Percentiles rank a stretch among this genome's conserved stretches.
These are phyloP conservation scores for Gilbertella persicaria DNA, from an alignment of 371 early-diverging fungal genomes.

Conservation along the genomic window DNA sequence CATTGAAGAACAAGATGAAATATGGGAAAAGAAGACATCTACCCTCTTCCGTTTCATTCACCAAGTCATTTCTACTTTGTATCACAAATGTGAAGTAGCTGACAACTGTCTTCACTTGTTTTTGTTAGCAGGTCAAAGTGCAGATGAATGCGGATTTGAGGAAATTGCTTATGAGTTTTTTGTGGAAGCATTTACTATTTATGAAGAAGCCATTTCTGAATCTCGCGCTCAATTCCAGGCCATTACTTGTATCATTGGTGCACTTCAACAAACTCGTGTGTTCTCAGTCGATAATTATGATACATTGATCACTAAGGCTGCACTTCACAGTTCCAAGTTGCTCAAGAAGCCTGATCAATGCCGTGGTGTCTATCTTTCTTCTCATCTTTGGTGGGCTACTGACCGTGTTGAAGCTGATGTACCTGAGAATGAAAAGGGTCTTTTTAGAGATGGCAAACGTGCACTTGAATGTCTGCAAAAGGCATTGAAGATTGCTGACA, in stretches of 20 bases:
- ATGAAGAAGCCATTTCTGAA: constrained; percentile 89
- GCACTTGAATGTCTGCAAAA: constrained; percentile 87
- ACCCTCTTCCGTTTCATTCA: constrained; percentile 74
- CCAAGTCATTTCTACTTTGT: constrained; percentile 68
- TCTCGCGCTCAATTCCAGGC: constrained; percentile 85
- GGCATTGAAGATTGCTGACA: constrained; percentile 88
- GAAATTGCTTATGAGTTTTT: constrained; percentile 91
- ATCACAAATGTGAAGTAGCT: constrained; percentile 65
- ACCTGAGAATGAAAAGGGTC: constrained; percentile 27
- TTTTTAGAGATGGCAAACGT: constrained; percentile 78
- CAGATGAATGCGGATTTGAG: constrained; percentile 80
- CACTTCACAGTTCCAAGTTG: constrained; percentile 80
- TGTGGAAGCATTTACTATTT: constrained; percentile 90
- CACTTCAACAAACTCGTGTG: constrained; percentile 74
- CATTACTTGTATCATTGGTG: constrained; percentile 78
- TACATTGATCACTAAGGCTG: constrained; percentile 85
- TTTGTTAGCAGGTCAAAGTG: constrained; percentile 78
- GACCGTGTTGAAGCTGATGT: constrained; percentile 41
- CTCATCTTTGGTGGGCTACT: constrained; percentile 87
- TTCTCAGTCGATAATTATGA: constrained; percentile 86
- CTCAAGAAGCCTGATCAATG: constrained; percentile 93
- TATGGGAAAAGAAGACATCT: constrained; percentile 65
- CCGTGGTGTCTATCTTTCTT: constrained; percentile 74
- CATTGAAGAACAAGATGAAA: constrained; percentile 57
- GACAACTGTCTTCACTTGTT: constrained; percentile 79